These are phyloP conservation scores for Cryptococcus sp. DNA, from an alignment of 1,284 basidiomycete species.

Conservation along the genomic window DNA sequence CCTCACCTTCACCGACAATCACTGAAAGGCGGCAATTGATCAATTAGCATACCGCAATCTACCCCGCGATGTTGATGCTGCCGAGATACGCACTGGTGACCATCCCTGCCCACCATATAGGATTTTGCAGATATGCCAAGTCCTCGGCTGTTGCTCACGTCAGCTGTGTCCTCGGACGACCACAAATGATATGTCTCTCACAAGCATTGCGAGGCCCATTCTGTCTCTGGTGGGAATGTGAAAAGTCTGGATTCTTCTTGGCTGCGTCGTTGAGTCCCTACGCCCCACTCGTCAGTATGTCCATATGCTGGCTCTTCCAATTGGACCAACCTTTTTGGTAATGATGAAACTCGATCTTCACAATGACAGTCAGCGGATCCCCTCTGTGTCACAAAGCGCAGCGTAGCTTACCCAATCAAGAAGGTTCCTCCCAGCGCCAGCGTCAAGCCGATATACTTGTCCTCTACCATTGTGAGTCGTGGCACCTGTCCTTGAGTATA, in stretches of 20 bases:
- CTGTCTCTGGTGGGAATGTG: constrained; percentile 62
- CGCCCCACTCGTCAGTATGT: constrained; percentile 7
- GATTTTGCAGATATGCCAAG: constrained; percentile 83
- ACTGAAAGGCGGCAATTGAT: constrained; percentile 59
- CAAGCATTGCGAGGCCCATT: constrained; percentile 63
- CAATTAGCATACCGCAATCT: constrained; percentile 16
- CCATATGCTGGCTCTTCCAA: background rate
- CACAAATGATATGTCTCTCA: constrained; percentile 45
- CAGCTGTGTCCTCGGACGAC: constrained; percentile 1
- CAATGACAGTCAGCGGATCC: constrained; percentile 2
- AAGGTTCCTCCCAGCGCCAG: constrained; percentile 81
- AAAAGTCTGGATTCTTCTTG: constrained; percentile 64
- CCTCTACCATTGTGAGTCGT: constrained; percentile 66
- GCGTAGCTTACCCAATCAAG: constrained; percentile 65
- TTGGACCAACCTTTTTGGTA: constrained; percentile 79
- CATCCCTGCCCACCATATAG: constrained; percentile 99
- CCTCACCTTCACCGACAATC: constrained; percentile 81
- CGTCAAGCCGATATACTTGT: constrained; percentile 87
- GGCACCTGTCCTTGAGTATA: too few species aligned
- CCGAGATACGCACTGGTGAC: constrained; percentile 64
- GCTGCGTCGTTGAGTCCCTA: constrained; percentile 82
- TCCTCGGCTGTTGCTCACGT: constrained; percentile 65
- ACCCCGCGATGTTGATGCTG: constrained; percentile 44
- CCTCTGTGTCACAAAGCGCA: constrained; percentile 1
- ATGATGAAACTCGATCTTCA: constrained; percentile 81